Evolutionary conservation across 192 early-diverging fungal species (phyloP), one percentile per base, ranked within the genome.

Genomic region (Lobosporangium transversale): DNA sequence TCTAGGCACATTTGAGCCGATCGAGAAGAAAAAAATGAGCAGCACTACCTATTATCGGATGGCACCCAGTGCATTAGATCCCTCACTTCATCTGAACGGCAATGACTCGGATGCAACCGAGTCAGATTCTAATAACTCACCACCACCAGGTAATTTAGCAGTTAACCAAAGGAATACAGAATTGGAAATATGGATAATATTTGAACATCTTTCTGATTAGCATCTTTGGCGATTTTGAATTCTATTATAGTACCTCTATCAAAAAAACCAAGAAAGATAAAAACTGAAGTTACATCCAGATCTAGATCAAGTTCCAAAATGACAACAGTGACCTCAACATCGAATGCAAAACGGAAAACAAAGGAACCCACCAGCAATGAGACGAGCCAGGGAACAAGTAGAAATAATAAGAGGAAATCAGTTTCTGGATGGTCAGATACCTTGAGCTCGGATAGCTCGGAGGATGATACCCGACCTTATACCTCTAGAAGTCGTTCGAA

Each of bases 31-130:
- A n/a, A 51, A 52, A 30, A 56, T 50, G 53, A 62, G 62, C 20
- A 48, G 53, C 15, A 62, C 73, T 5, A 76, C 64, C 56, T 76
- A 76, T 29, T 76, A 76, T 33, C 63, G 73, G 1, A 62, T 76
- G 73, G 42, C 64, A 30, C 52, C 65, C 14, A 66, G 60, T 27
- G 53, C 53, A 14, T 10, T 76, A 37, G 64, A 76, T 5, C 63
- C 70, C 18, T 20, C 63, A 42, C 24, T 57, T 32, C 47, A 42
- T 20, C 6, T 35, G 17, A 36, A 42, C 2, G 21, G 23, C n/a
- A 15, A 30, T 15, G 54, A 68, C 29, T 58, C 66, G 17, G 55
- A 68, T 17, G 54, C 64, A 2, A 66, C 66, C 15, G 66, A 58
- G 36, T 58, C 66, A 27, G 56, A 68, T 30, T 47, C 56, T 8